These are phyloP conservation scores for Diplosphaera chodatii DNA, from an alignment of 139 green algal species.

Conservation along the genomic window DNA sequence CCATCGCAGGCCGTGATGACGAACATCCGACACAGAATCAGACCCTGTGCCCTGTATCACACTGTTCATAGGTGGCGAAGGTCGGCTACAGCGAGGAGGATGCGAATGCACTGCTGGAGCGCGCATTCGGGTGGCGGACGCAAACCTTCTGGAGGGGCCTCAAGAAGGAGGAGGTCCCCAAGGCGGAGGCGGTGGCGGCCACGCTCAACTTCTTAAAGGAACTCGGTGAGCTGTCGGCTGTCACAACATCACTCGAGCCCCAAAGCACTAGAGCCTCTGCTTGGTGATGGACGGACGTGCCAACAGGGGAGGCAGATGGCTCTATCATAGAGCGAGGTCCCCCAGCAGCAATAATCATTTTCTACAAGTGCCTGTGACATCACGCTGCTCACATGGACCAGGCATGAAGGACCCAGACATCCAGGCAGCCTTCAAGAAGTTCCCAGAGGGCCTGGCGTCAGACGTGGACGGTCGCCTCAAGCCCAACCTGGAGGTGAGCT, in stretches of 20 bases:
- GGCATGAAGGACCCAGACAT: background rate
- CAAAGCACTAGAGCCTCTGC: no score
- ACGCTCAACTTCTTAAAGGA: background rate
- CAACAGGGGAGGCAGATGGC: no score
- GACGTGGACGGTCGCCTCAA: background rate
- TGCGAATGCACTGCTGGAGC: background rate
- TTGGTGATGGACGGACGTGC: no score
- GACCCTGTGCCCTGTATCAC: no score
- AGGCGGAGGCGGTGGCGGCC: background rate
- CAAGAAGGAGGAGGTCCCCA: background rate
- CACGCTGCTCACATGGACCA: no score
- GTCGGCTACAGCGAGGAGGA: background rate
- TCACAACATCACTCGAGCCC: no score
- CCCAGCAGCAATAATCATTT: no score
- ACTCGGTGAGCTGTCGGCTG: background rate
- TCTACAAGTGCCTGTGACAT: no score
- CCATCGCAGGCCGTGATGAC: no score
- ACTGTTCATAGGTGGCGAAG: background rate
- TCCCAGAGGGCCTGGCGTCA: background rate
- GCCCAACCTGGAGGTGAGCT: background rate
- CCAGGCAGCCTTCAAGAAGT: background rate
- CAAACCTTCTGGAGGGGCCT: background rate
- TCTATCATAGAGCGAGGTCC: no score
- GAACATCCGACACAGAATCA: no score
- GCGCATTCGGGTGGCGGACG: background rate